A percentile compares a stretch with the other conserved stretches of the same genome.
phyloP scores from a whole-genome alignment of 1,139 yeast genomes.

The Wickerhamiella pararugosa region DNA sequence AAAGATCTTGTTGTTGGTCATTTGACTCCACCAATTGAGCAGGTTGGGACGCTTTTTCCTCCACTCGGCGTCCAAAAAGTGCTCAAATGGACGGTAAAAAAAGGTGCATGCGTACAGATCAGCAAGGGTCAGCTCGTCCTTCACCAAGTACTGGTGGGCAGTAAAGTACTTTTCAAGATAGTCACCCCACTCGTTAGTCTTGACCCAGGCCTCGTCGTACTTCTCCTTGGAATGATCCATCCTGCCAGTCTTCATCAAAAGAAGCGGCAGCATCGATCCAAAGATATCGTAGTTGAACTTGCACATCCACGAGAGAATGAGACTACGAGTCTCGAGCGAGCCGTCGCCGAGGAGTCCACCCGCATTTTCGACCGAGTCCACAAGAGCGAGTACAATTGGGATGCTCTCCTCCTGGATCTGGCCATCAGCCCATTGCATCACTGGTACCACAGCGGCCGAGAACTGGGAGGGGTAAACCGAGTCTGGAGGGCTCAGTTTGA shows the following conservation, averaged over 20 bases:
- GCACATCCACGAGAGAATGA: conserved; percentile 65
- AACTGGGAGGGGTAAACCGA: conserved; percentile 49
- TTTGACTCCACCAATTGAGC: conserved; percentile 75
- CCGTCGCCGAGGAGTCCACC: conserved; percentile 38
- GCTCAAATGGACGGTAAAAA: conserved; percentile 24
- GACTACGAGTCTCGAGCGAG: conserved; percentile 49
- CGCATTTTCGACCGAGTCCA: background rate
- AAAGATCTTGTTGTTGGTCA: conserved; percentile 43
- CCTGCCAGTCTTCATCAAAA: conserved; percentile 33
- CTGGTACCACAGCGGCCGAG: conserved; percentile 40
- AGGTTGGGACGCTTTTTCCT: conserved; percentile 55
- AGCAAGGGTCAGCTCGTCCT: conserved; percentile 76
- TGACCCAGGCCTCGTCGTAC: conserved; percentile 40
- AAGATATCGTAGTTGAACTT: conserved; percentile 56
- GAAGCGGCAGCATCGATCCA: conserved; percentile 27
- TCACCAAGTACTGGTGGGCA: conserved; percentile 72
- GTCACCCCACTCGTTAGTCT: conserved; percentile 27
- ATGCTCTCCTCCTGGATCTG: conserved; percentile 61
- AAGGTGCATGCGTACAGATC: conserved; percentile 53
- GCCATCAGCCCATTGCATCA: conserved; percentile 69
- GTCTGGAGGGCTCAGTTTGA: conserved; percentile 39
- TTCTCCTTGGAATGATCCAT: conserved; percentile 69
- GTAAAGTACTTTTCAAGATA: conserved; percentile 28
- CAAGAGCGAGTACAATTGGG: conserved; percentile 41
- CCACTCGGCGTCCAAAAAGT: conserved; percentile 63